phyloP scores from a whole-genome alignment of 345 rosid genomes.

The Abelmoschus esculentus region DNA sequence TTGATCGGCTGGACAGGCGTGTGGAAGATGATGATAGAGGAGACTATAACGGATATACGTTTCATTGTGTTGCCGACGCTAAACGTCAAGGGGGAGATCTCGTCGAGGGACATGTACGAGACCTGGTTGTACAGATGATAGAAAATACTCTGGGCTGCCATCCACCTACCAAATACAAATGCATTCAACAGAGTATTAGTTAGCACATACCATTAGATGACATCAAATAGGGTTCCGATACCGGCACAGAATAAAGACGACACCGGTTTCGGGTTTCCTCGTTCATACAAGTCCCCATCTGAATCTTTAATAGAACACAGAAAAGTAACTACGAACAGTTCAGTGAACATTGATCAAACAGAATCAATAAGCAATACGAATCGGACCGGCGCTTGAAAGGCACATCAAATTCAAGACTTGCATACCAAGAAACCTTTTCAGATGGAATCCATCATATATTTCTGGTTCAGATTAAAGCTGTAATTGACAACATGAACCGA shows the following conservation, averaged over 20 bases:
- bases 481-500: background rate
- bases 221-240: background rate
- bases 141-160: slow-evolving; percentile 92
- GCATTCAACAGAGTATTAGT: slow-evolving; percentile 7
- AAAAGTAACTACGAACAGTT: background rate
- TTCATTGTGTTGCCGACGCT: slow-evolving; percentile 97
- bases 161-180: slow-evolving; percentile 53
- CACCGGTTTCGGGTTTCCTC: background rate
- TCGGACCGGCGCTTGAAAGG: background rate
- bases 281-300: background rate
- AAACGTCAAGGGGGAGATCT: slow-evolving; percentile 93
- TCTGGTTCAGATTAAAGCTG: background rate
- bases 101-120: slow-evolving; percentile 92
- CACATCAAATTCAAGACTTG: background rate
- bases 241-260: background rate
- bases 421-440: no score
- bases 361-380: background rate
- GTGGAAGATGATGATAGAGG: slow-evolving; percentile 95
- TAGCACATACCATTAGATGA: background rate
- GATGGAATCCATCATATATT: background rate
- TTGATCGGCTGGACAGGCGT: slow-evolving; percentile 88
- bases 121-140: slow-evolving; percentile 97
- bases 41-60: slow-evolving; percentile 90
- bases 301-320: background rate
- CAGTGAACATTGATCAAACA: background rate